Base-by-base conservation (phyloP, 345 rosid genomes). In the Anastatica hierochuntica region DNA sequence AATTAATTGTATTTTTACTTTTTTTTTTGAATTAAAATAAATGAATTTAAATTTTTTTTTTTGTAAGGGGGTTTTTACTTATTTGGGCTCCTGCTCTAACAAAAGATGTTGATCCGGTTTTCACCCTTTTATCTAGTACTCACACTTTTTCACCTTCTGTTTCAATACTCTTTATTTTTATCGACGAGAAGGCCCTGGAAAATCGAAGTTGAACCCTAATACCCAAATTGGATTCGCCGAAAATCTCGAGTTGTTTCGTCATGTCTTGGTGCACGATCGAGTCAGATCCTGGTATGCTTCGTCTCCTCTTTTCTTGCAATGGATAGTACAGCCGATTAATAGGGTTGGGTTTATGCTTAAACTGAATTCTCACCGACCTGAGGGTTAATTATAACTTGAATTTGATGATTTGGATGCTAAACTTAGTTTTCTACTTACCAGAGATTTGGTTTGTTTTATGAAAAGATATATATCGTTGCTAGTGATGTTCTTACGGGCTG, bases 181-280 rank as follows among this genome's bases (percentile, higher is more conserved):
- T n/a, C n/a, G n/a, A n/a, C n/a, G n/a, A n/a, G n/a, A n/a, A n/a
- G n/a, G n/a, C n/a, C n/a, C n/a, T n/a, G n/a, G n/a, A n/a, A n/a
- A n/a, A n/a, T n/a, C n/a, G n/a, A n/a, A 13, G 21, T 52, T n/a
- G 43, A 62, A 53, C 67, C 67, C 67, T 62, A 62, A 62, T 53
- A 36, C 67, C 67, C 60, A 44, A 62, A 62, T 53, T 23, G 53
- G 46, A 62, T 17, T 43, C 54, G 26, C n/a, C 29, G 5, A 17
- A 36, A 37, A 43, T 62, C 53, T 43, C 39, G 23, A 48, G 31
- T 11, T 0, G 42, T 34, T 46, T 44, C 54, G 42, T 43, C 71
- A 90, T 90, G 98, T 90, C 98, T 76, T 90, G 98, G 96, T 87
- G 98, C 79, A 90, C 98, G 10, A 87, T 90, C 9, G 98, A 90